Evolutionary conservation across 148 eudicot species (phyloP).

Genomic region (Amaranthus cruentus): DNA sequence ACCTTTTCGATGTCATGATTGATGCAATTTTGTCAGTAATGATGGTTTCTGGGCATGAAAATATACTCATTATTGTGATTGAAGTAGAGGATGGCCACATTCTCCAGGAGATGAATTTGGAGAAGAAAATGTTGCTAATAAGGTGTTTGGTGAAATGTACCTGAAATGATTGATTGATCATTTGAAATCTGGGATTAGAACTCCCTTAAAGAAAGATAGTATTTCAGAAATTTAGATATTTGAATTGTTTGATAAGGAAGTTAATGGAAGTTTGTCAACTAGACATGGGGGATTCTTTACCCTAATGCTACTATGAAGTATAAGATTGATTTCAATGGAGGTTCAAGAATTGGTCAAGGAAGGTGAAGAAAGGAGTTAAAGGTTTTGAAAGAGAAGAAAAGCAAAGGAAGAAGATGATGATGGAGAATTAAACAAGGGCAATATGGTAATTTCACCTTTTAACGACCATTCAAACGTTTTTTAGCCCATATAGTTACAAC

Average conservation of each 20-base stretch:
- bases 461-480: no score
- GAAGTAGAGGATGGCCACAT: no score
- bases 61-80: no score
- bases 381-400: no score
- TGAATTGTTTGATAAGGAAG: conserved; percentile 49
- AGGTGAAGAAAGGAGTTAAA: no score
- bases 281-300: conserved; percentile 34
- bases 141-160: conserved; percentile 54
- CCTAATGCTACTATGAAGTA: conserved; percentile 40
- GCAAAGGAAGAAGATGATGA: no score
- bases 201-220: conserved; percentile 75
- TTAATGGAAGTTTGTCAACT: background rate
- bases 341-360: no score
- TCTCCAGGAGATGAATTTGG: no score
- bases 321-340: no score
- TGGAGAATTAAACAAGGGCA: no score
- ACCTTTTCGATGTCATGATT: conserved; percentile 71
- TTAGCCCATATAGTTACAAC: no score
- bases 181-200: conserved; percentile 51
- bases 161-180: conserved; percentile 48
- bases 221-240: conserved; percentile 47
- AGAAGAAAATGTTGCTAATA: conserved; percentile 7
- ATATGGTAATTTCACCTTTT: no score
- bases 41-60: conserved; percentile 53
- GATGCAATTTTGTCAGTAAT: conserved; percentile 56